Percentiles rank a stretch among this genome's conserved stretches.
Evolutionary conservation across 2,329 filamentous ascomycete genomes (phyloP).

Genomic region (Exophiala dermatitidis): DNA sequence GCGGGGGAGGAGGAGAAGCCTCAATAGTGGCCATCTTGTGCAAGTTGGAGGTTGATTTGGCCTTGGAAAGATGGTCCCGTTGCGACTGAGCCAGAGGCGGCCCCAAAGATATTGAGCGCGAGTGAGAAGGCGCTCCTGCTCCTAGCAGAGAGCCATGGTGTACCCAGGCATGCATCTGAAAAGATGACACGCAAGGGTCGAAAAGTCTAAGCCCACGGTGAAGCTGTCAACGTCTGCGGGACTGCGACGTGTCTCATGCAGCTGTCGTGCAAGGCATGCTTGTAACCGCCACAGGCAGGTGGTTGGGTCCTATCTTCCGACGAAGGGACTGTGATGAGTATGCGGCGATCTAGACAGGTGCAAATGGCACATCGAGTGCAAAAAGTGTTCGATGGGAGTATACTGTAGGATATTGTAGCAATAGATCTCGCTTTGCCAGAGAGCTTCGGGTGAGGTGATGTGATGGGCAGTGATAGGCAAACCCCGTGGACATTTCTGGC

Average conservation of each 20-base stretch:
- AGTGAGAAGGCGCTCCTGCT: conserved; percentile 12
- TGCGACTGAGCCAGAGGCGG: conserved; percentile 11
- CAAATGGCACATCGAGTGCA: too few relatives aligned
- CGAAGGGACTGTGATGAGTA: too few relatives aligned
- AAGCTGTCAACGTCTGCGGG: background rate
- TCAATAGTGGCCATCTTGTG: conserved; percentile 32
- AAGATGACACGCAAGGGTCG: background rate
- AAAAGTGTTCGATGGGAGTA: too few relatives aligned
- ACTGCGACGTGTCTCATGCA: conserved; percentile 11
- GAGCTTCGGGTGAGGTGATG: conserved; percentile 3
- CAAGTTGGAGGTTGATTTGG: conserved; percentile 40
- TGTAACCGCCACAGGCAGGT: conserved; percentile 3
- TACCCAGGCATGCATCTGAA: conserved; percentile 18
- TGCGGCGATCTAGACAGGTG: too few relatives aligned
- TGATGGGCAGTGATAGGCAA: background rate
- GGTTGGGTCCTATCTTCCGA: background rate
- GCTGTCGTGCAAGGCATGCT: conserved; percentile 20
- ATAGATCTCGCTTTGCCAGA: background rate
- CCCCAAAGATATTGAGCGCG: conserved; percentile 22
- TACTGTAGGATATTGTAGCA: background rate
- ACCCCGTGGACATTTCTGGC: background rate
- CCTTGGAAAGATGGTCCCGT: conserved; percentile 33
- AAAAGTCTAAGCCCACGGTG: background rate
- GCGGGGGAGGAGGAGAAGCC: conserved; percentile 25
- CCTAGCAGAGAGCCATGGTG: conserved; percentile 23